Base-by-base conservation (phyloP, 2,329 filamentous ascomycete species). In the Colletotrichum trifolii region DNA sequence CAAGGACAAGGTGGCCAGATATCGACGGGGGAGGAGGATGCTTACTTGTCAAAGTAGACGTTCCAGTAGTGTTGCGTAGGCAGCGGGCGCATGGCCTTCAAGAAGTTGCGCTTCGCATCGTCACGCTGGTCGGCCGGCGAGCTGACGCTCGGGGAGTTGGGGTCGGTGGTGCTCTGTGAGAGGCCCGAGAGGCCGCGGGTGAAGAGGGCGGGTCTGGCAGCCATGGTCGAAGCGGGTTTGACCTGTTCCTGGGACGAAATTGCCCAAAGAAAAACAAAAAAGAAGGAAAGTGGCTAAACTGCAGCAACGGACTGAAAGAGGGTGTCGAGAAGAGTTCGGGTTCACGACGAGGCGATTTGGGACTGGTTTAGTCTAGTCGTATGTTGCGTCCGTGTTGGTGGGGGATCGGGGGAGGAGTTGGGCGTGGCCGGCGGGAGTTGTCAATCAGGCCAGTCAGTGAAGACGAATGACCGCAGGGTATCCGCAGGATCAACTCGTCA, bases 61-160 rank as follows among this genome's bases (percentile, higher is more conserved):
- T 90, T 84, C 87, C 92, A 93, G 80, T 92, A 93, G 76, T 94
- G 89, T 80, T 94, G 91, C 35, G 92, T 91, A 13, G 91, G 88
- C 69, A 94, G 82, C 55, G 90, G 85, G 58, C 93, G 84, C 83
- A 87, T 89, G 35, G 89, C 85, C 77, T 92, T 89, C 71, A 93
- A 84, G 77, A 94, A 91, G 82, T 94, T 94, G 81, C 91, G 89
- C 88, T 94, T 94, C 61, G 91, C 91, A 78, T 91, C 89, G 77
- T 92, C 91, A 72, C 91, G 89, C 77, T 89, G 85, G 73, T 89
- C 87, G 60, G 91, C 90, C 34, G 91, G 91, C 9, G 91, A 92
- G 69, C 84, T 82, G 64, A 87, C 87, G 66, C 83, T 84, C 36
- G 84, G 81, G 46, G 87, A 89, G 73, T 86, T 87, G 52, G 85